These are phyloP conservation scores for Corylus heterophylla DNA, from an alignment of 306 rosid genomes.

Conservation along the genomic window DNA sequence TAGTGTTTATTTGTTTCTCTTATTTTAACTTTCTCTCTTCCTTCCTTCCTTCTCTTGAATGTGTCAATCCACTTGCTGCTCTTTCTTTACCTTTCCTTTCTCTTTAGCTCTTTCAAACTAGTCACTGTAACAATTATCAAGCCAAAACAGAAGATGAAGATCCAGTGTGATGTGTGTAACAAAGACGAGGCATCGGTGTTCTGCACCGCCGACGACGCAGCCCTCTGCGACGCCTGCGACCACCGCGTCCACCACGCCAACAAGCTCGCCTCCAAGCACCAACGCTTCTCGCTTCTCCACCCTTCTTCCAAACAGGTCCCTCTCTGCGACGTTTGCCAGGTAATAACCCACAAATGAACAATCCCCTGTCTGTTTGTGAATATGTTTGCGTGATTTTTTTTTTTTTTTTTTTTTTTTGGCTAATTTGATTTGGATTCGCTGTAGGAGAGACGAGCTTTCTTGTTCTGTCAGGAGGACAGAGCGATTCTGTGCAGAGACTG, in stretches of 20 bases:
- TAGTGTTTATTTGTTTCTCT: neutral
- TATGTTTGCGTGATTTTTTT: neutral
- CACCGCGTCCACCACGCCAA: slow-evolving; percentile 95
- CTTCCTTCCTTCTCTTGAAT: neutral
- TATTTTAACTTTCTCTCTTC: neutral
- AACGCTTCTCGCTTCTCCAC: slow-evolving; percentile 74
- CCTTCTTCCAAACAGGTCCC: slow-evolving; percentile 51
- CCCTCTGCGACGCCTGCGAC: slow-evolving; percentile 75
- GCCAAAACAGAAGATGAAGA: slow-evolving; percentile 53
- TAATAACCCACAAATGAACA: slow-evolving; percentile 9
- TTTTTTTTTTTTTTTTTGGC: neutral
- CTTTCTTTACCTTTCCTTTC: neutral
- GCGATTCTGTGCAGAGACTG: slow-evolving; percentile 87
- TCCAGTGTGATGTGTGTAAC: slow-evolving; percentile 87
- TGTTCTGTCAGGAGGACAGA: slow-evolving; percentile 89
- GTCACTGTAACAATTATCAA: neutral
- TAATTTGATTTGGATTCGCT: slow-evolving; percentile 10
- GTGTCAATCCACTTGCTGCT: neutral
- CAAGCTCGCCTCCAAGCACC: slow-evolving; percentile 92
- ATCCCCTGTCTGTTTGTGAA: neutral
- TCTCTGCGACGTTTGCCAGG: slow-evolving; percentile 82
- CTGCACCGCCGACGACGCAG: slow-evolving; percentile 98
- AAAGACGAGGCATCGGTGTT: slow-evolving; percentile 65
- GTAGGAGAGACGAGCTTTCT: slow-evolving; percentile 72
- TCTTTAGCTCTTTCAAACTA: neutral